Conservation (phyloP, 768 basidiomycete genomes). For the Psilocybe cyanescens region DNA sequence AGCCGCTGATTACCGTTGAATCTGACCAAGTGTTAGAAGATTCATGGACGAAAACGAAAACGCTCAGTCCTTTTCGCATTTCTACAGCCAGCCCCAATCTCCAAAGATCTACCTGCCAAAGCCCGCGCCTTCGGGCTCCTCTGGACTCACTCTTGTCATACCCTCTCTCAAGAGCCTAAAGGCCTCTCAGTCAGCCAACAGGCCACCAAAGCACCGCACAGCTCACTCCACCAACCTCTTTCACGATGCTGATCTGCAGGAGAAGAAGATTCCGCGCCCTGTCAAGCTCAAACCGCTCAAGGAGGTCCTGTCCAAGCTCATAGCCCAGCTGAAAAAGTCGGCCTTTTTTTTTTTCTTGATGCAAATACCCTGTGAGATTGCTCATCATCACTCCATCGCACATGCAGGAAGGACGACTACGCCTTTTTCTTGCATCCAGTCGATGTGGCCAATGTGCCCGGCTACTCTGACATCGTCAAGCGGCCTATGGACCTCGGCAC, state of each 20-base stretch:
- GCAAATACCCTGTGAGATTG: neutral
- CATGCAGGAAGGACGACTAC: slow-evolving; percentile 79
- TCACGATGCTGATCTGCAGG: slow-evolving; percentile 36
- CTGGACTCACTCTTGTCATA: slow-evolving; percentile 67
- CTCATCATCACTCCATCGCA: slow-evolving; percentile 4
- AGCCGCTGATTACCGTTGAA: slow-evolving; percentile 25
- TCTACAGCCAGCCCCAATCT: slow-evolving; percentile 29
- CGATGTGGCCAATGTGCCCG: slow-evolving; percentile 58
- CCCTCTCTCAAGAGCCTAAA: slow-evolving; percentile 69
- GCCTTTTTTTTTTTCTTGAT: slow-evolving; percentile 16
- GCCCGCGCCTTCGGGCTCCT: slow-evolving; percentile 29
- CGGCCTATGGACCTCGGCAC: slow-evolving; percentile 94
- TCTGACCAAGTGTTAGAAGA: slow-evolving; percentile 22
- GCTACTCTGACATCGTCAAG: slow-evolving; percentile 71
- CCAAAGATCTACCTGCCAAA: slow-evolving; percentile 31
- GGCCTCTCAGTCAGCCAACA: slow-evolving; percentile 56
- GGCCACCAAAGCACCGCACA: slow-evolving; percentile 37
- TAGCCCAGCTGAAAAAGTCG: slow-evolving; percentile 78
- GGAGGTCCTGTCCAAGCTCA: slow-evolving; percentile 70
- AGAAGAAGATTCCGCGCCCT: slow-evolving; percentile 55
- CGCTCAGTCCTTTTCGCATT: slow-evolving; percentile 30
- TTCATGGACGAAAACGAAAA: slow-evolving; percentile 33
- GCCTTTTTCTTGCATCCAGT: slow-evolving; percentile 81
- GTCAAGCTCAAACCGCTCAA: slow-evolving; percentile 80
- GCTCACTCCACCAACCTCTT: slow-evolving; percentile 22